phyloP scores from a whole-genome alignment of 345 rosid species.

The Physaria fendleri region DNA sequence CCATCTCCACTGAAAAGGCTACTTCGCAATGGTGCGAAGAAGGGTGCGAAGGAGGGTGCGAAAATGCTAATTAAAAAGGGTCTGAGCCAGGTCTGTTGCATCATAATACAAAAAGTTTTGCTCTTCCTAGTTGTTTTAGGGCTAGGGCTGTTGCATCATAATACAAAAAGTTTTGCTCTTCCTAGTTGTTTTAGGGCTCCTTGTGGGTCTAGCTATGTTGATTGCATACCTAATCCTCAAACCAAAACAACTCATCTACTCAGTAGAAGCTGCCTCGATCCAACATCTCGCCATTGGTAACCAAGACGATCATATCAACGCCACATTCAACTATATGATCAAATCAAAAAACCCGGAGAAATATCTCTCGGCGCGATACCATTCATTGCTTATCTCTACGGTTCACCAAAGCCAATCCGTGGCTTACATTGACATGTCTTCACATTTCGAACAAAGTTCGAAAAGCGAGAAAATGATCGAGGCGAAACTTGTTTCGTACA shows the following conservation, averaged over 20 bases:
- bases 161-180: too few relatives aligned
- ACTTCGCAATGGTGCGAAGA: too few relatives aligned
- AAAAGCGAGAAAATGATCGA: conserved; percentile 50
- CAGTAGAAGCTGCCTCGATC: conserved; percentile 52
- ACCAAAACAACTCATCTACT: conserved; percentile 49
- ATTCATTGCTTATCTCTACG: conserved; percentile 44
- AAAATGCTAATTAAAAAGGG: too few relatives aligned
- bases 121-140: conserved; percentile 20
- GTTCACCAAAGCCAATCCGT: conserved; percentile 50
- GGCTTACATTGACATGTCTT: conserved; percentile 39
- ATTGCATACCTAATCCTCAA: conserved; percentile 59
- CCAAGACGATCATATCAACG: conserved; percentile 49
- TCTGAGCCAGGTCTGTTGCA: too few relatives aligned
- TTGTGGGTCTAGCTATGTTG: conserved; percentile 51
- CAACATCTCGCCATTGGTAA: conserved; percentile 40
- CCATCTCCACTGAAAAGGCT: too few relatives aligned
- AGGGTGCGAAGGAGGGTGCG: too few relatives aligned
- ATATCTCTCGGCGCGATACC: conserved; percentile 56
- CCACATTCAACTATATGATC: conserved; percentile 48
- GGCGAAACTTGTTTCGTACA: conserved; percentile 39
- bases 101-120: too few relatives aligned
- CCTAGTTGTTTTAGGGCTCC: conserved; percentile 23
- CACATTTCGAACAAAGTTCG: conserved; percentile 60
- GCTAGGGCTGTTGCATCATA: too few relatives aligned
- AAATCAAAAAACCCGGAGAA: conserved; percentile 56